phyloP scores from a whole-genome alignment of 1,284 basidiomycete species.

The Cryptococcus sp. region DNA sequence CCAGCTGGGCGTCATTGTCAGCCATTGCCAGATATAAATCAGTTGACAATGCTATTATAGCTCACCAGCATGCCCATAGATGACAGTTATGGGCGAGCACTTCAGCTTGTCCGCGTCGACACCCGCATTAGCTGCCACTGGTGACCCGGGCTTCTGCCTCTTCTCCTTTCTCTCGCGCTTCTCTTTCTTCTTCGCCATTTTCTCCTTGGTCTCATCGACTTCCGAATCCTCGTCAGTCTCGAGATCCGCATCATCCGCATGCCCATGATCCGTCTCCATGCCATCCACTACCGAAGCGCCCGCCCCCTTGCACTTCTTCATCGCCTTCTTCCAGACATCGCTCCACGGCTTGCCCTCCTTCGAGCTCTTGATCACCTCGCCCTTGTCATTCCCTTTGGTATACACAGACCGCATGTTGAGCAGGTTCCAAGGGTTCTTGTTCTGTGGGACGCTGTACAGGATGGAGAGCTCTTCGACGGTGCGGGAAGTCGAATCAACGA shows the following conservation, averaged over 20 bases:
- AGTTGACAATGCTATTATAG: neutral
- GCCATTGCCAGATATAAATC: neutral
- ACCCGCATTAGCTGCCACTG: neutral
- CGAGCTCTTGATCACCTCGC: conserved; percentile 56
- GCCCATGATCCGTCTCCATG: conserved; percentile 26
- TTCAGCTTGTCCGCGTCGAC: conserved; percentile 26
- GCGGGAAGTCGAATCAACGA: conserved; percentile 13
- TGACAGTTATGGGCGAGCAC: conserved; percentile 70
- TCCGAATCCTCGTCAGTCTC: conserved; percentile 23
- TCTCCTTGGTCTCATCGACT: conserved; percentile 1
- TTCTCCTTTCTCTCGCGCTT: conserved; percentile 2
- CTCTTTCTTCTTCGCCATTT: no score
- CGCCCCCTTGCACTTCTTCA: conserved; percentile 57
- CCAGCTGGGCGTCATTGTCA: conserved; percentile 51
- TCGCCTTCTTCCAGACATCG: conserved; percentile 67
- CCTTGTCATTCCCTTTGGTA: conserved; percentile 51
- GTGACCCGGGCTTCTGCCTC: conserved; percentile 17
- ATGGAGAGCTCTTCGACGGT: conserved; percentile 54
- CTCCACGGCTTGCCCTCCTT: conserved; percentile 68
- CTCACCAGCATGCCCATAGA: conserved; percentile 70
- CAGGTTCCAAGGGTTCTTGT: conserved; percentile 66
- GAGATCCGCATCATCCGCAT: conserved; percentile 22
- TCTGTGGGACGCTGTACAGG: conserved; percentile 65
- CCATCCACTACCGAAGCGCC: conserved; percentile 22
- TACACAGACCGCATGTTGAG: conserved; percentile 71